phyloP scores from a whole-genome alignment of 768 basidiomycete species.

The Daedaleopsis nitida region DNA sequence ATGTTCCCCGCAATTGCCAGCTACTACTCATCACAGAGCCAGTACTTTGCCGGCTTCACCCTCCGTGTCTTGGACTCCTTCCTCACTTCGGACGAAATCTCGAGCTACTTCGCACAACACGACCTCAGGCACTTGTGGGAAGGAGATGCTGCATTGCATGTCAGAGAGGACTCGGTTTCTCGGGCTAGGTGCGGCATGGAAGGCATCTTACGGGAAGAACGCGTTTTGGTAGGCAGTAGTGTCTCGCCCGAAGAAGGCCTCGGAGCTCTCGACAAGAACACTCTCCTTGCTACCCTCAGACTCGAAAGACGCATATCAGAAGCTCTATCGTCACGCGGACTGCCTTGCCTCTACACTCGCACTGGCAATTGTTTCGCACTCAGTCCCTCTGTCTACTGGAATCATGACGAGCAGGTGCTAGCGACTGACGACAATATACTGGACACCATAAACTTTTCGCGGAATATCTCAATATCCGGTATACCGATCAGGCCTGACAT shows the following conservation, averaged over 20 bases:
- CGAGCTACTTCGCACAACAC: conserved; percentile 54
- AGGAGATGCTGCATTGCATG: conserved; percentile 59
- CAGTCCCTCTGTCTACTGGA: conserved; percentile 78
- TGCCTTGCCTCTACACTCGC: conserved; percentile 56
- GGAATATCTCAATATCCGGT: conserved; percentile 61
- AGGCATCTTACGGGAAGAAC: conserved; percentile 74
- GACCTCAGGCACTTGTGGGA: conserved; percentile 78
- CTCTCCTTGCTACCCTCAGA: conserved; percentile 62
- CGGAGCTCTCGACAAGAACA: conserved; percentile 59
- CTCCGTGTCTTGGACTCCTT: conserved; percentile 65
- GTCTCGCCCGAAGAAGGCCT: conserved; percentile 35
- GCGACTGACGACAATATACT: conserved; percentile 56
- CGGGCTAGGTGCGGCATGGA: conserved; percentile 72
- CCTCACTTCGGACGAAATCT: conserved; percentile 51
- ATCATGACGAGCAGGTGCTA: conserved; percentile 57
- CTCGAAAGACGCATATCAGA: conserved; percentile 62
- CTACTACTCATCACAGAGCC: conserved; percentile 73
- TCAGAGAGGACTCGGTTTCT: conserved; percentile 69
- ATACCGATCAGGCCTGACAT: conserved; percentile 70
- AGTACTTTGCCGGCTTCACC: conserved; percentile 54
- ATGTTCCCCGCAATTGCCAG: conserved; percentile 90
- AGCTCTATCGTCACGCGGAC: conserved; percentile 39
- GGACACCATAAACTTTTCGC: conserved; percentile 53
- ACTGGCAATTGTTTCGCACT: conserved; percentile 66
- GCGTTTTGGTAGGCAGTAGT: conserved; percentile 71